Evolutionary conservation across 1,284 basidiomycete genomes (phyloP).

Genomic region (Ganoderma lucidum): DNA sequence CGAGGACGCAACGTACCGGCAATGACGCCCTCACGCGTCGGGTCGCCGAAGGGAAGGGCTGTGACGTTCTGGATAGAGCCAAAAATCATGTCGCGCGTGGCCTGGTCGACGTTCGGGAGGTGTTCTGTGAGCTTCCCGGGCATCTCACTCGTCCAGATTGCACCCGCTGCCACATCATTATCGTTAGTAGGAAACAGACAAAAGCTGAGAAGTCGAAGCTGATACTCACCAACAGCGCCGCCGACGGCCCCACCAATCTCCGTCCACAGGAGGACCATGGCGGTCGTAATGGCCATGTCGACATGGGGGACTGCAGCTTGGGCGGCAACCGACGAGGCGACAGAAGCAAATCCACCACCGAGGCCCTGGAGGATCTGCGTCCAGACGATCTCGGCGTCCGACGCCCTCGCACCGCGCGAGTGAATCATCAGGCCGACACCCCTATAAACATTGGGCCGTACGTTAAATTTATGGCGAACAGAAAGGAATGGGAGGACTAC

Average conservation of each 20-base stretch:
- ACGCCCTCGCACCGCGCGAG: slow-evolving; percentile 69
- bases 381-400: slow-evolving; percentile 68
- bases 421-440: slow-evolving; percentile 81
- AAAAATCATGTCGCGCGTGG: slow-evolving; percentile 51
- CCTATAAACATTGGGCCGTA: slow-evolving; percentile 37
- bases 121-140: slow-evolving; percentile 62
- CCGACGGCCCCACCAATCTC: slow-evolving; percentile 83
- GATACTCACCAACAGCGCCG: slow-evolving; percentile 58
- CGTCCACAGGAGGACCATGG: slow-evolving; percentile 81
- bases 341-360: slow-evolving; percentile 81
- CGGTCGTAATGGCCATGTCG: slow-evolving; percentile 85
- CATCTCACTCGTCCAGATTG: slow-evolving; percentile 69
- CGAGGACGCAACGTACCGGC: slow-evolving; percentile 43
- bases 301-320: slow-evolving; percentile 81
- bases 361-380: slow-evolving; percentile 81
- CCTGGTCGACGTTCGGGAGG: slow-evolving; percentile 54
- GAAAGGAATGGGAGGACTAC: slow-evolving; percentile 21
- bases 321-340: slow-evolving; percentile 76
- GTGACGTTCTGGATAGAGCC: slow-evolving; percentile 59
- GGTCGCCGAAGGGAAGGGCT: slow-evolving; percentile 55
- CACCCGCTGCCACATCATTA: slow-evolving; percentile 48
- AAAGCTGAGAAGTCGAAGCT: no score
- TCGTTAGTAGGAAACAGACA: neutral
- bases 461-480: neutral
- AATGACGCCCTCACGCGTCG: slow-evolving; percentile 67